Evolutionary conservation across 139 green algal species (phyloP).

Genomic region (Mesotaenium endlicherianum): DNA sequence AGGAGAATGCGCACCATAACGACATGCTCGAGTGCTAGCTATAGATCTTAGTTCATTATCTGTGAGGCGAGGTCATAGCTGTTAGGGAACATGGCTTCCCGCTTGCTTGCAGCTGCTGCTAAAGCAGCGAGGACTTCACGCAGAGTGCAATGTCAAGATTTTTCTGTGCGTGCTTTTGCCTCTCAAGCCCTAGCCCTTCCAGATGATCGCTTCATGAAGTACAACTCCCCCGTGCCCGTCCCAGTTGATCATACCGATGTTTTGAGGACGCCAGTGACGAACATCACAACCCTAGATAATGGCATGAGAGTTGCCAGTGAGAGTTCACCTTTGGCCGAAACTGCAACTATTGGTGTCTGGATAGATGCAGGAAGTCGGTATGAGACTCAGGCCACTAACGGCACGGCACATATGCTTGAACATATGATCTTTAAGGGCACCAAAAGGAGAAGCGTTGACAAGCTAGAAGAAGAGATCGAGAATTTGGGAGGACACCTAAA

Average conservation of each 20-base stretch:
- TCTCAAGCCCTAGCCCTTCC: slow-evolving; percentile 8
- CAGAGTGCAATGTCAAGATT: neutral
- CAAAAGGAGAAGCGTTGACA: slow-evolving; percentile 57
- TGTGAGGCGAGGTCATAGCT: neutral
- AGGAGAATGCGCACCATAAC: neutral
- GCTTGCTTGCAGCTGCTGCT: slow-evolving; percentile 4
- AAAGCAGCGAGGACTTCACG: neutral
- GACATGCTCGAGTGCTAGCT: neutral
- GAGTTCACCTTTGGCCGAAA: slow-evolving; percentile 77
- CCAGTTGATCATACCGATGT: slow-evolving; percentile 10
- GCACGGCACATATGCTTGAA: slow-evolving; percentile 96
- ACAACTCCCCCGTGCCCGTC: slow-evolving; percentile 38
- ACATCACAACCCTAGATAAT: slow-evolving; percentile 89
- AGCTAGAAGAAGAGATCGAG: slow-evolving; percentile 96
- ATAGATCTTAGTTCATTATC: neutral
- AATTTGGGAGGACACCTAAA: slow-evolving; percentile 98
- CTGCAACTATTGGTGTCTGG: slow-evolving; percentile 93
- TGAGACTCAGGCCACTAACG: slow-evolving; percentile 81
- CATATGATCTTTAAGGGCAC: slow-evolving; percentile 99
- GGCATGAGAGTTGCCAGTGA: slow-evolving; percentile 92
- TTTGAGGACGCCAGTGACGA: slow-evolving; percentile 38
- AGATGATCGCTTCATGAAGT: slow-evolving; percentile 42
- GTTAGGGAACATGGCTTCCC: slow-evolving; percentile 5
- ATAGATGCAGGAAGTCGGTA: slow-evolving; percentile 91
- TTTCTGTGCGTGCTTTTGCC: neutral